phyloP scores from a whole-genome alignment of 2,329 filamentous ascomycete species.

The Drechslerella stenobrocha region DNA sequence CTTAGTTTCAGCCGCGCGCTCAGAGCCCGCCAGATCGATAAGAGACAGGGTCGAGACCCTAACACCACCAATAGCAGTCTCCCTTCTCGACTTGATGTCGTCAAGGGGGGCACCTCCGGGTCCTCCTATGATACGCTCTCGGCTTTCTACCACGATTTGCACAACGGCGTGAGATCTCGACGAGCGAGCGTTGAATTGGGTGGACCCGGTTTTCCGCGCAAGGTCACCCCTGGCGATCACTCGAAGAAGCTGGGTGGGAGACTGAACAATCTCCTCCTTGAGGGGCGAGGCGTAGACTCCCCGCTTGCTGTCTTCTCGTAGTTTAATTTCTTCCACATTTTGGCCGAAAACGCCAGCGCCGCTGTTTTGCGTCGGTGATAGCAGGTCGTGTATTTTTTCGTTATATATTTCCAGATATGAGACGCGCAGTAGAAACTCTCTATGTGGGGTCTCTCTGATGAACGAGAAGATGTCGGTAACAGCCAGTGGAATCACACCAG shows the following conservation, averaged over 20 bases:
- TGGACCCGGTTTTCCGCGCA: slow-evolving; percentile 85
- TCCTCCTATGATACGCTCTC: slow-evolving; percentile 73
- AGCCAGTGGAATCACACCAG: slow-evolving; percentile 92
- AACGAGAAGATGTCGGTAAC: slow-evolving; percentile 99
- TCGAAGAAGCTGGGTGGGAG: slow-evolving; percentile 87
- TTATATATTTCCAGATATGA: slow-evolving; percentile 99
- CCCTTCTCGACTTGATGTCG: slow-evolving; percentile 45
- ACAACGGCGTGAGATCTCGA: slow-evolving; percentile 98
- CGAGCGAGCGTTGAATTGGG: slow-evolving; percentile 94
- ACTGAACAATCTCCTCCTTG: slow-evolving; percentile 98
- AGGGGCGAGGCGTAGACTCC: slow-evolving; percentile 94
- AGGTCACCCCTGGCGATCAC: slow-evolving; percentile 95
- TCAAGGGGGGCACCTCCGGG: slow-evolving; percentile 54
- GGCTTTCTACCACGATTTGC: slow-evolving; percentile 96
- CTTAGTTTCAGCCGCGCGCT: slow-evolving; percentile 92
- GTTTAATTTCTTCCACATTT: slow-evolving; percentile 89
- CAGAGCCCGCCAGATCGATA: slow-evolving; percentile 94
- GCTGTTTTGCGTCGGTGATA: slow-evolving; percentile 62
- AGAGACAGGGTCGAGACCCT: slow-evolving; percentile 91
- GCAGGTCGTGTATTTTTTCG: slow-evolving; percentile 90
- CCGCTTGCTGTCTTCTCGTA: slow-evolving; percentile 92
- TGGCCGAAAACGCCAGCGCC: slow-evolving; percentile 60
- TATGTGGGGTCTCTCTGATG: slow-evolving; percentile 91
- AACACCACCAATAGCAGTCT: slow-evolving; percentile 70
- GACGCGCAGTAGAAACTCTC: slow-evolving; percentile 91